Evolutionary conservation across 2,329 filamentous ascomycete species (phyloP).

Genomic region (Pseudocercospora pini-densiflorae): DNA sequence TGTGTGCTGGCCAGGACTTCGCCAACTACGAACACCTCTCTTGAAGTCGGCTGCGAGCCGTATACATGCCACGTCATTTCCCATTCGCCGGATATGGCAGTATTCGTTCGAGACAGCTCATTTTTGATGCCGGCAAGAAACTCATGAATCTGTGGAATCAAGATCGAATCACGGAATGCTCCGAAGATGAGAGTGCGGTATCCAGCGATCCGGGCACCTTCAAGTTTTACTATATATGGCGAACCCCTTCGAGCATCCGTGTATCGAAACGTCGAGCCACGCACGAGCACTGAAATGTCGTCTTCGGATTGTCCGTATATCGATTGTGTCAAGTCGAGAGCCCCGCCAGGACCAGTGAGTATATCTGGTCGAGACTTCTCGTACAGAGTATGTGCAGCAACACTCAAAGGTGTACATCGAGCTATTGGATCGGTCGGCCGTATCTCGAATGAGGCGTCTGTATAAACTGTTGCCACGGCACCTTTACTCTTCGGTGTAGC

Average conservation of each 20-base stretch:
- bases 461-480: constrained; percentile 37
- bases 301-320: constrained; percentile 3
- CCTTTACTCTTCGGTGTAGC: constrained; percentile 51
- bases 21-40: constrained; percentile 7
- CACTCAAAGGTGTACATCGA: constrained; percentile 53
- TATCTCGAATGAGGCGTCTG: constrained; percentile 56
- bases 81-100: not conserved
- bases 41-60: not conserved
- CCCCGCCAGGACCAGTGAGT: constrained; percentile 56
- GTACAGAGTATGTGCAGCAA: constrained; percentile 60
- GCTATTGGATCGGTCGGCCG: constrained; percentile 45
- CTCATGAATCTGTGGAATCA: constrained; percentile 25
- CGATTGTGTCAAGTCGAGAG: constrained; percentile 21
- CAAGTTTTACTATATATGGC: constrained; percentile 27
- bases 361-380: constrained; percentile 60
- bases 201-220: constrained; percentile 20
- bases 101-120: not conserved
- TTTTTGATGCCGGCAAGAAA: constrained; percentile 15
- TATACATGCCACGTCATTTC: constrained; percentile 13
- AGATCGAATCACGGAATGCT: constrained; percentile 24
- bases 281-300: not conserved
- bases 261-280: constrained; percentile 7
- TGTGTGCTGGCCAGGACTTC: constrained; percentile 10
- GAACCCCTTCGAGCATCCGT: not conserved
- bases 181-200: constrained; percentile 25